Percentiles rank a stretch among this genome's conserved stretches.
These are phyloP conservation scores for Zygosaccharomyces bailii DNA, from an alignment of 805 yeast genomes.

Conservation along the genomic window DNA sequence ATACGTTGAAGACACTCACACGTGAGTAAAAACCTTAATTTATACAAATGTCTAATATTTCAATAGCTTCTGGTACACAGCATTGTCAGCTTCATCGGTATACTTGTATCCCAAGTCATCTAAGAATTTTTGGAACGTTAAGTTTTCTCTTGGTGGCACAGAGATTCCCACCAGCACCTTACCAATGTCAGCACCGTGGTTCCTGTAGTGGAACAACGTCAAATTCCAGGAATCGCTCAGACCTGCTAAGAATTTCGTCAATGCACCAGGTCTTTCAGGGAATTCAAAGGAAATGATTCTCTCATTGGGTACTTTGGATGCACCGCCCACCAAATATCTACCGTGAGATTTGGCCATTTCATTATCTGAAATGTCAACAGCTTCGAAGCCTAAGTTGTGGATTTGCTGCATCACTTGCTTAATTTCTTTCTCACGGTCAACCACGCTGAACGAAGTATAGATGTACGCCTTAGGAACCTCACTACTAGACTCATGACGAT, in stretches of 20 bases:
- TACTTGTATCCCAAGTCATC: constrained; percentile 70
- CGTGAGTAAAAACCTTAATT: not conserved
- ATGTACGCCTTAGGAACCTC: constrained; percentile 62
- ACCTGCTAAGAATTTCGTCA: constrained; percentile 70
- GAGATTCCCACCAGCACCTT: constrained; percentile 87
- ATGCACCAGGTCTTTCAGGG: constrained; percentile 97
- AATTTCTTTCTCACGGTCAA: constrained; percentile 71
- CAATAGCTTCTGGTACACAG: constrained; percentile 80
- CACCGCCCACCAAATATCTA: constrained; percentile 93
- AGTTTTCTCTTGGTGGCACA: constrained; percentile 69
- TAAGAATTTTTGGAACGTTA: constrained; percentile 65
- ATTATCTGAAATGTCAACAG: constrained; percentile 82
- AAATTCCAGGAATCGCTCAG: constrained; percentile 84
- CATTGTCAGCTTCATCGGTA: constrained; percentile 77
- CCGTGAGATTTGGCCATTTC: constrained; percentile 97
- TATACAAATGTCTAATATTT: constrained; percentile 30
- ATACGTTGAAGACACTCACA: not conserved
- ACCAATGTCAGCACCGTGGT: constrained; percentile 94
- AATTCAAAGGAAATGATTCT: constrained; percentile 81
- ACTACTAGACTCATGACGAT: constrained; percentile 35
- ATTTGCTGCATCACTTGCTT: constrained; percentile 57
- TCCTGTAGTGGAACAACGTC: constrained; percentile 92
- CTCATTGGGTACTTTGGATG: constrained; percentile 68
- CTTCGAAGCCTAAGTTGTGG: constrained; percentile 62
- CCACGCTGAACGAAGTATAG: constrained; percentile 83